Evolutionary conservation across 495 filamentous ascomycete species (phyloP), one percentile per base, ranked within the genome.

Genomic region (Penicillium macrosclerotiorum): DNA sequence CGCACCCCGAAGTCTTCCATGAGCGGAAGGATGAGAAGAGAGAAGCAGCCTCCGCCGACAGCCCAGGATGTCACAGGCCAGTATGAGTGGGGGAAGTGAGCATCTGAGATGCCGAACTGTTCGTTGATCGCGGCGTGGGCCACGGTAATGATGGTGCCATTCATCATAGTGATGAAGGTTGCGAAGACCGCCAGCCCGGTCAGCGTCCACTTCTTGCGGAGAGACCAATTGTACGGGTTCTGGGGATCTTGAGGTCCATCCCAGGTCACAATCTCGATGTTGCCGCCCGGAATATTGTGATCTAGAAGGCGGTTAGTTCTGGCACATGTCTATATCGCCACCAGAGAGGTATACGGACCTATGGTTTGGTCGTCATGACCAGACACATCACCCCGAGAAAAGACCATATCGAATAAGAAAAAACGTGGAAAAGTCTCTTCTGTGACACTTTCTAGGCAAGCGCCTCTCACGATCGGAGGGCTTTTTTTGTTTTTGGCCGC

Each of bases 181-280:
- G 57, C 46, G 25, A 67, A 55, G 2, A 51, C 51, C 7, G 62
- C 57, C 5, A 62, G 30, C 3, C 36, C 17, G 1, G 62, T 69
- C 3, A 66, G 34, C 6, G 50, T 51, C 66, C 66, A 69, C 58
- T 69, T 69, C 48, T 72, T 73, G 27, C 64, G 53, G 12, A 60
- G 40, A 8, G 82, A 65, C 82, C 82, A 85, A 63, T 84, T 84
- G 65, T 72, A 74, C 6, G 82, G 82, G 49, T 84, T 82, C 12
- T 61, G 67, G 1, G 71, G 68, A 55, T 84, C 79, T 12, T 69
- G 54, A 5, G 73, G 64, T 39, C 73, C 72, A 54, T 75, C 61
- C 71, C 76, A 81, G 39, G 72, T 63, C n/a, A 68, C 55, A 30
- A 67, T 52, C 14, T 55, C 62, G 32, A 62, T 48, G 24, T 57